Base-by-base conservation (phyloP, 2,329 filamentous ascomycete species). In the Helminthosporium solani region DNA sequence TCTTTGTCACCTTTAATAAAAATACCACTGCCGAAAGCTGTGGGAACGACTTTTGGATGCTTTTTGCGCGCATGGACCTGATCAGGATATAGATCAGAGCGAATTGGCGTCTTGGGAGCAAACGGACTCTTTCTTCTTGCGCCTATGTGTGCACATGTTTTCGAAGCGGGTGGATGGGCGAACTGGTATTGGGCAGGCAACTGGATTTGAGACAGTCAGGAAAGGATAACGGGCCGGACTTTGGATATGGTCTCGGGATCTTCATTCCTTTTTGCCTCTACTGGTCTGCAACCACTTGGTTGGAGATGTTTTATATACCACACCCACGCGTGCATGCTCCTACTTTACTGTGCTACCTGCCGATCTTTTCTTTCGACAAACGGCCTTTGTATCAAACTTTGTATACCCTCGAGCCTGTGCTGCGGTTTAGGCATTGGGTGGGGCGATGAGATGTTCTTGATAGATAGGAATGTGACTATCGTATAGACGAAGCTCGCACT, bases 31-130 rank as follows among this genome's bases (percentile, higher is more conserved):
- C 14, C 28, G 28, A 31, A 57, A 43, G 54, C 56, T 41, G 45
- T 31, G 46, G 37, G 45, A 25, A 42, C 40, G 40, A 42, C 19
- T 35, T 41, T 48, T 41, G 52, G 49, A 53, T 54, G 56, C 59
- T 37, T 50, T 59, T 53, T 58, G 58, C 54, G 53, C 57, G 62
- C 61, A 63, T 58, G 46, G 49, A 41, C 58, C 53, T 57, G 54
- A 52, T 59, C 58, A 51, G 45, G 44, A 52, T 52, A 46, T 30
- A 47, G 52, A 49, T 53, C 56, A 51, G 50, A 40, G 49, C 37
- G 51, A 50, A 50, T 50, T 52, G 61, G 60, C 59, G 58, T 64
- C 61, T 46, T 45, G 36, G 50, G 43, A 48, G 44, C 42, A 55
- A 46, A 45, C 46, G 42, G 53, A 54, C 14, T 18, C n/a, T n/a